Conservation (phyloP, 257 asterid species). For the Nicotiana undulata region DNA sequence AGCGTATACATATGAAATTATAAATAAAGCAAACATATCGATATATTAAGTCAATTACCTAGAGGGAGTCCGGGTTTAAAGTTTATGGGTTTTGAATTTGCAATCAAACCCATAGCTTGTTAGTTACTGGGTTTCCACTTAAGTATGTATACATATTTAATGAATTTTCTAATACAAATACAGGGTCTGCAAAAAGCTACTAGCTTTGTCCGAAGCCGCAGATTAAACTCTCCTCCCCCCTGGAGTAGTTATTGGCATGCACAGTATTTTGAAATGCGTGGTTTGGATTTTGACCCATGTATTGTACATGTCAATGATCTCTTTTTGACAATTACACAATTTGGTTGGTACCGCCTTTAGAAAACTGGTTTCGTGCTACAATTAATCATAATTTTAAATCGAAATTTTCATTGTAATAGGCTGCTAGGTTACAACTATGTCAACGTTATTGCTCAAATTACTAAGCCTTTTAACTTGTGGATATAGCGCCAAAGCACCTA, state of each 20-base stretch:
- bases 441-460: neutral
- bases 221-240: no score
- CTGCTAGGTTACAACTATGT: neutral
- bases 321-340: neutral
- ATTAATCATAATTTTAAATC: neutral
- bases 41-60: no score
- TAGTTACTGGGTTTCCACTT: no score
- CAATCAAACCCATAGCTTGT: no score
- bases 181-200: no score
- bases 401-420: neutral
- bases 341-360: neutral
- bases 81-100: no score
- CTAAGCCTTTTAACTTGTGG: neutral
- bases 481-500: neutral
- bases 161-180: no score
- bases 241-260: neutral
- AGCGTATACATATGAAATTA: neutral
- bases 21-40: neutral
- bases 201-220: rapidly evolving
- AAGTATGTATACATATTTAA: no score
- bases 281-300: neutral
- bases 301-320: neutral
- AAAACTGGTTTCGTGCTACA: neutral
- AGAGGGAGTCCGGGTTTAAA: no score
- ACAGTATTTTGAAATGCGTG: neutral